Conservation (phyloP, 768 basidiomycete species). For the Hypholoma sublateritium region DNA sequence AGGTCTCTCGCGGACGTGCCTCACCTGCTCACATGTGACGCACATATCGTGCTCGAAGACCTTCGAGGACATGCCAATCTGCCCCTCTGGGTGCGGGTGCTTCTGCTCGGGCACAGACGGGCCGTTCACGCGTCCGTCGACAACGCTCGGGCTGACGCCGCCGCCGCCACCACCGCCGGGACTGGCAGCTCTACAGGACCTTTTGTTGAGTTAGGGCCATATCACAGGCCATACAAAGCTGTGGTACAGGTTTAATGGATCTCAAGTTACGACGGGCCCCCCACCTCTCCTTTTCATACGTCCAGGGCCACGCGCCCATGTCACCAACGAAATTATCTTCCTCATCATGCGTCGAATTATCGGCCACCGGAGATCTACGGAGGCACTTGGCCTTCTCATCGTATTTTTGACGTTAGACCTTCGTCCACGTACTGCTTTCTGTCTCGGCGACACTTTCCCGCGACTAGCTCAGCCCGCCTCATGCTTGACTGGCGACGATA, state of each 20-base stretch:
- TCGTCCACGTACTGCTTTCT: too few species aligned
- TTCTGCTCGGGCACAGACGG: constrained; percentile 42
- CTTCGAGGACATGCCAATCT: constrained; percentile 45
- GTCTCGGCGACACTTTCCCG: too few species aligned
- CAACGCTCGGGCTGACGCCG: constrained; percentile 27
- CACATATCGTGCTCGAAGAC: constrained; percentile 66
- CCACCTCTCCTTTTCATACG: too few species aligned
- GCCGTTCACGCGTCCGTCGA: constrained; percentile 30
- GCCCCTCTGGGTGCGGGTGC: constrained; percentile 72
- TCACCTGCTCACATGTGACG: constrained; percentile 61
- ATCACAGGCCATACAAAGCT: background rate
- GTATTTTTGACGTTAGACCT: too few species aligned
- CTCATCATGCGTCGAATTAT: too few species aligned
- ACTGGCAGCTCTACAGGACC: background rate
- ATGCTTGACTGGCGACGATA: background rate
- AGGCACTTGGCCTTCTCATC: too few species aligned
- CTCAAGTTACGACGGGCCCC: too few species aligned
- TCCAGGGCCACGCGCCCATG: too few species aligned
- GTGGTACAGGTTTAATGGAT: too few species aligned
- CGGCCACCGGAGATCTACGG: too few species aligned
- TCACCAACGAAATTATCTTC: too few species aligned
- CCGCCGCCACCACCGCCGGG: constrained; percentile 21
- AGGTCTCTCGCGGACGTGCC: constrained; percentile 66
- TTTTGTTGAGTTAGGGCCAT: background rate
- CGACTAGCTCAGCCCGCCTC: background rate